Evolutionary conservation across 1,284 basidiomycete genomes (phyloP), one percentile per base, ranked within the genome.

Genomic region (Boletus semigastroideus): DNA sequence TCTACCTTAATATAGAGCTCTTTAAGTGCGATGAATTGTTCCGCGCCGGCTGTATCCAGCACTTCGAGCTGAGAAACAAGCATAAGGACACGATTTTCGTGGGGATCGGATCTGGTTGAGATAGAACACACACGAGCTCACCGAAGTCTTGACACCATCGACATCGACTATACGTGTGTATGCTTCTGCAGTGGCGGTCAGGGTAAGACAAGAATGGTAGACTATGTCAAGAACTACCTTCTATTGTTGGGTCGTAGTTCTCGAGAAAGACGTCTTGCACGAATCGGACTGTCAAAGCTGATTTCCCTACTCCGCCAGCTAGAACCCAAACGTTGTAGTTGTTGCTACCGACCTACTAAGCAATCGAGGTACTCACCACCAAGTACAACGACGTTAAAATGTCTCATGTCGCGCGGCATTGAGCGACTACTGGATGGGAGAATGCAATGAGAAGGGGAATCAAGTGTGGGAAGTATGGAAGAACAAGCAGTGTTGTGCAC

Each of bases 1-100:
- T 25, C 25, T 58, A 87, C 87, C 77, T 86, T 85, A 65, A 91
- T 88, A 64, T 90, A 90, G 10, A 86, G 75, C 68, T 92, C 90
- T 59, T 87, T 90, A 50, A 90, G 72, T 19, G 85, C 84, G 13
- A 76, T 87, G 65, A 92, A 92, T 66, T 92, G 92, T 64, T 91
- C 91, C n/a, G 87, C 86, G 12, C 93, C 92, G 17, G 93, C 93
- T 13, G 93, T 95, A 67, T 95, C 93, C 50, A 94, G 71, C 36
- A 95, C 85, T 65, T 95, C 90, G 51, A 94, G 81, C 85, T 90
- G 66, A 28, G 53, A 3, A 46, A 53, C 20, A 51, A 43, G 40
- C 20, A 40, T 59, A 48, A 61, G 50, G 46, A 49, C 50, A 51
- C 48, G 2, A 48, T 50, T 57, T 37, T 22, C 36, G 55, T 47